phyloP scores from a whole-genome alignment of 768 basidiomycete genomes.

The Lactarius pseudohatsudake region DNA sequence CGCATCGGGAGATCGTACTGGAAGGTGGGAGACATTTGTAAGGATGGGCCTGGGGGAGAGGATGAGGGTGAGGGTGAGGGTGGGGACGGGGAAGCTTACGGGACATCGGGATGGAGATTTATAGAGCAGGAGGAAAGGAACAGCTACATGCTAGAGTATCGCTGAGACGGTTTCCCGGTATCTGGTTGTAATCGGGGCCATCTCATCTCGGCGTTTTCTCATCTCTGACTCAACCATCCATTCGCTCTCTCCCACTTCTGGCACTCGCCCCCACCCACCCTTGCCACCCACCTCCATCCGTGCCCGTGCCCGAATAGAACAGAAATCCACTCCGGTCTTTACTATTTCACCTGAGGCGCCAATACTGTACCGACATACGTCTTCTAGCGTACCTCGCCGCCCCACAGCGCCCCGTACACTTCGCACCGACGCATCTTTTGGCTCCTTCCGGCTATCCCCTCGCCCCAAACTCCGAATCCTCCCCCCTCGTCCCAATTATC shows the following conservation, averaged over 20 bases:
- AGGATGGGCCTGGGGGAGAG: neutral
- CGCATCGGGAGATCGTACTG: conserved; percentile 31
- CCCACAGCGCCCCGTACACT: conserved; percentile 22
- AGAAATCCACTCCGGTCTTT: conserved; percentile 16
- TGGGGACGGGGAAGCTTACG: neutral
- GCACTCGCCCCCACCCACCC: neutral
- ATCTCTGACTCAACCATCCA: conserved; percentile 19
- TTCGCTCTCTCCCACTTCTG: neutral
- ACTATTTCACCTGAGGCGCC: conserved; percentile 15
- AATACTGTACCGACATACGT: conserved; percentile 1
- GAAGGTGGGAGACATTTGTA: conserved; percentile 27
- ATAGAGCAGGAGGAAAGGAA: conserved; percentile 3
- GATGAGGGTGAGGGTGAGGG: neutral
- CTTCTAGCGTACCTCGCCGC: conserved; percentile 25
- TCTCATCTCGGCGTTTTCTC: conserved; percentile 27
- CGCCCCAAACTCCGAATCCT: conserved; percentile 24
- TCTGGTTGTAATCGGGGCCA: conserved; percentile 2
- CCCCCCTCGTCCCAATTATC: conserved; percentile 10
- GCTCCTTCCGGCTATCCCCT: conserved; percentile 6
- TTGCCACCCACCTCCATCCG: neutral
- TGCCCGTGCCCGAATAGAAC: neutral
- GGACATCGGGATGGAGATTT: conserved; percentile 1
- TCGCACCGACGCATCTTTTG: conserved; percentile 19
- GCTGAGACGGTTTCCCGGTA: conserved; percentile 1
- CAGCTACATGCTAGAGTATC: neutral